Evolutionary conservation across 129 eudicot genomes (phyloP), one percentile per base, ranked within the genome.

Genomic region (Pittosporum tobira): DNA sequence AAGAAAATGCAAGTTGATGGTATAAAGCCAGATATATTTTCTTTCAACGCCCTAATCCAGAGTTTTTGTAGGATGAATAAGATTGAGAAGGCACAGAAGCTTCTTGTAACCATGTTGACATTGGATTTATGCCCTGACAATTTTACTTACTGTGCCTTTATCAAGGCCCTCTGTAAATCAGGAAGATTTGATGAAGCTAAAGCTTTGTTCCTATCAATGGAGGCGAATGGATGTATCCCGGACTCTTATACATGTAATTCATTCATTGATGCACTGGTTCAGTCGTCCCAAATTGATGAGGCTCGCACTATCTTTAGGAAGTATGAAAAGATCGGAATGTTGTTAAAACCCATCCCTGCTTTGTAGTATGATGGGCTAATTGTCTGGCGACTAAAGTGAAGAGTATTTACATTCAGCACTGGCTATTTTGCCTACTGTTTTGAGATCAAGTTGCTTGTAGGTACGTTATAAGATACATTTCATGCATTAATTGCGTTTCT

Each of bases 1-100:
- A 81, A 71, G 57, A 75, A 85, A 65, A 87, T 91, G 98, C 75
- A 78, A 71, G 60, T 37, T 65, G 84, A 81, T 20, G 98, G 96
- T 60, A 66, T 91, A 21, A 62, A 51, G 29, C 96, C 98, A 12
- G 96, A 91, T 70, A 73, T 81, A 27, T 78, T 73, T 52, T 78
- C 96, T 1, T 86, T 91, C 74, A 91, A 87, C 71, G 89, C 94
- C 51, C 57, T 91, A 29, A 86, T 91, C 64, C 88, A 83, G 51
- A 78, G 77, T 55, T 86, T 71, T 65, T 91, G 98, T 74, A 80
- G 68, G 71, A 66, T 67, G 62, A 80, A 76, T 72, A 75, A 81
- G 67, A 65, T 83, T 31, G 88, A 91, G 45, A 78, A 78, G 77
- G 98, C 98, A 28, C 84, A 83, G 58, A 83, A 71, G 71, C 77